Base-by-base conservation (phyloP, 208 protist genomes). In the Trypanosoma congolense region DNA sequence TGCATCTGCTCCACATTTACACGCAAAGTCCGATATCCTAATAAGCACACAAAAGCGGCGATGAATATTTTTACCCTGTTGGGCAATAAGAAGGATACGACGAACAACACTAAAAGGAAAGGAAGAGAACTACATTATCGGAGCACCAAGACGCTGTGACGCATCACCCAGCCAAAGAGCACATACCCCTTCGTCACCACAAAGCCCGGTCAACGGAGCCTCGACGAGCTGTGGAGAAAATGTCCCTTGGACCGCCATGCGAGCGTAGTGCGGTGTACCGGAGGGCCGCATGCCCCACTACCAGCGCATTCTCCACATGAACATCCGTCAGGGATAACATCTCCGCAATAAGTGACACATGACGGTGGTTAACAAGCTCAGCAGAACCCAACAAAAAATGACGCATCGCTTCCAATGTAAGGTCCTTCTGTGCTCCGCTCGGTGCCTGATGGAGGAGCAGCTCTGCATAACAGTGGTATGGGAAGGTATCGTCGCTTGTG, bases 351-450 rank as follows among this genome's bases (percentile, higher is more conserved):
- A 65, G 19, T 19, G 65, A 35, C 18, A 85, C 40, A 8, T 74
- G 8, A 0, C 52, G 53, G 30, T 69, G 56, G 2, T 64, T 67
- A 42, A 87, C 67, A 6, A 16, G 18, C 2, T 22, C 45, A 2
- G 68, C 73, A 3, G 68, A 61, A 16, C 54, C 79, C 28, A 70
- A 53, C 2, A 65, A 63, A 25, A 90, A 52, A 26, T 77, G 56
- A 6, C 56, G 72, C 73, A 84, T 73, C 26, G 79, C 78, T 43
- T 67, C 49, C n/a, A 76, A n/a, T 14, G 77, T 78, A 10, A 75
- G 19, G 44, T 47, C 33, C 54, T 74, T 73, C 29, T 61, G 64
- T 30, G n/a, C 21, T 1, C 59, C 18, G 33, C 35, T 43, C 31
- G 57, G 22, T 0, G 77, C 65, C 36, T 72, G 65, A 21, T 75